Evolutionary conservation across 345 rosid species (phyloP).

Genomic region (Salix caprea): DNA sequence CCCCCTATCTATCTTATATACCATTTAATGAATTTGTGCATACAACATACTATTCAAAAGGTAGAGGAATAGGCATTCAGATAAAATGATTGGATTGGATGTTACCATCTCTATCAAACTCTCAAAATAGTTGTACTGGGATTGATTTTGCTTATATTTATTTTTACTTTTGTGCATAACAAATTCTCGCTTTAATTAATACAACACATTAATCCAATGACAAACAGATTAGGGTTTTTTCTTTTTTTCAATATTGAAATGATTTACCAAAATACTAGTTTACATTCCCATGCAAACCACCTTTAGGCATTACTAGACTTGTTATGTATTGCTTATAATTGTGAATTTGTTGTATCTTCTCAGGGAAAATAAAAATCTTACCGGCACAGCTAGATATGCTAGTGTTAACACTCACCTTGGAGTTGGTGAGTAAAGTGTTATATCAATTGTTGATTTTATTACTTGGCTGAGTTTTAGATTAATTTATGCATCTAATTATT

Average conservation of each 20-base stretch:
- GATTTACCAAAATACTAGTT: background rate
- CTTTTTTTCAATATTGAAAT: background rate
- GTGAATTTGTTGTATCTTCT: slow-evolving; percentile 1
- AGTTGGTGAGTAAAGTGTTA: slow-evolving; percentile 20
- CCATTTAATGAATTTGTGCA: background rate
- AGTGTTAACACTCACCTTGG: slow-evolving; percentile 33
- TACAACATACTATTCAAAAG: background rate
- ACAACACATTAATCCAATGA: background rate
- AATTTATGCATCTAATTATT: background rate
- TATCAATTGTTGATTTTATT: background rate
- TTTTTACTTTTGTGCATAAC: background rate
- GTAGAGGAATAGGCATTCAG: background rate
- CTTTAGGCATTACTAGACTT: background rate
- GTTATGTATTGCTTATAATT: background rate
- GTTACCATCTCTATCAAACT: background rate
- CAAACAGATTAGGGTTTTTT: background rate
- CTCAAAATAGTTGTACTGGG: background rate
- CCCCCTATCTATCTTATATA: background rate
- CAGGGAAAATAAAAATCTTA: slow-evolving; percentile 32
- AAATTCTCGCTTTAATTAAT: background rate
- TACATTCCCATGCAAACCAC: background rate
- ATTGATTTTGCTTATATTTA: background rate
- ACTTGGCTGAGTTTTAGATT: background rate
- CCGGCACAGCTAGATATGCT: slow-evolving; percentile 32
- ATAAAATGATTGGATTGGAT: background rate